A percentile compares a stretch with the other conserved stretches of the same genome.
Evolutionary conservation across 305 asterid species (phyloP).

Genomic region (Stenogyne calaminthoides): DNA sequence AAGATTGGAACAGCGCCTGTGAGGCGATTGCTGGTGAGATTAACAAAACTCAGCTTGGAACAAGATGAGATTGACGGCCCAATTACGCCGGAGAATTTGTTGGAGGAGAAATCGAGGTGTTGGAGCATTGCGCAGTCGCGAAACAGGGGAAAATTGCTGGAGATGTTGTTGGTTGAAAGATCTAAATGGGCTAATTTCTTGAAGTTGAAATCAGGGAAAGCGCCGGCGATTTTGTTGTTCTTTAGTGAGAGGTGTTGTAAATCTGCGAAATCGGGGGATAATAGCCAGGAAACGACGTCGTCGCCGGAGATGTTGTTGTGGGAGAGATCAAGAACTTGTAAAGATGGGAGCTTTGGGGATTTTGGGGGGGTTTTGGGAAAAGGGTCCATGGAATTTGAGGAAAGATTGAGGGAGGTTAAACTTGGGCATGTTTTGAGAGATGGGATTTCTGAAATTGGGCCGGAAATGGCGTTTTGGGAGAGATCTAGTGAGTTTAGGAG

Average conservation of each 20-base stretch:
- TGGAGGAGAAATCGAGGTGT: constrained; percentile 81
- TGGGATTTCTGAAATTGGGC: constrained; percentile 60
- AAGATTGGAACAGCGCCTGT: constrained; percentile 57
- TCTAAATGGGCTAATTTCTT: constrained; percentile 62
- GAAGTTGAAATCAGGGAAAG: constrained; percentile 44
- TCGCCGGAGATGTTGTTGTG: constrained; percentile 71
- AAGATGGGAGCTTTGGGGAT: constrained; percentile 32
- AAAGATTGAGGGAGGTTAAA: constrained; percentile 57
- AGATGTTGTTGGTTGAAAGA: constrained; percentile 73
- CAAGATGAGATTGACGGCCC: constrained; percentile 59
- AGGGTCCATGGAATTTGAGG: constrained; percentile 62
- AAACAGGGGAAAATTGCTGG: constrained; percentile 53
- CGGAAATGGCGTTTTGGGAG: constrained; percentile 70
- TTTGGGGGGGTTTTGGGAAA: constrained; percentile 22
- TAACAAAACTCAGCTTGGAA: constrained; percentile 57
- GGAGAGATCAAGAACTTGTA: constrained; percentile 74
- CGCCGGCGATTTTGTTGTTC: constrained; percentile 60
- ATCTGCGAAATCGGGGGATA: constrained; percentile 52
- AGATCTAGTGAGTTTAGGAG: constrained; percentile 63
- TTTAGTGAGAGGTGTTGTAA: constrained; percentile 60
- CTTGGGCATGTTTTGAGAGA: constrained; percentile 57
- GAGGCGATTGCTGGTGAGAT: constrained; percentile 72
- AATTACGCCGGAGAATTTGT: constrained; percentile 61
- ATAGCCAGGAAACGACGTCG: constrained; percentile 53
- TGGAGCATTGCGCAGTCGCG: constrained; percentile 55